Conservation (phyloP, 164 flowering plant genomes). For the Santalum album region DNA sequence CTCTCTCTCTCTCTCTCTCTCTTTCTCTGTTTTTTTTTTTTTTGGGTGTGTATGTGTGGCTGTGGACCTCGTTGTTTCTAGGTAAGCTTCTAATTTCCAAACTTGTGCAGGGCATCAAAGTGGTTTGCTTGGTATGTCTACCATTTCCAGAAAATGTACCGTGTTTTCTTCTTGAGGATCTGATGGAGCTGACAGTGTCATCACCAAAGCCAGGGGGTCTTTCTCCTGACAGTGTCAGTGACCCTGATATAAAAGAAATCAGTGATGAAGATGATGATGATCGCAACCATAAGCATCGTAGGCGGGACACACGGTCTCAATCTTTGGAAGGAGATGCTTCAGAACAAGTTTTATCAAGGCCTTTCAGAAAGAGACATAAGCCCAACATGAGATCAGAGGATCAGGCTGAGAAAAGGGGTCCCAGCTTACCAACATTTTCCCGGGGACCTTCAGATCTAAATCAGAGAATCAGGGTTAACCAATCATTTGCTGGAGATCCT, state of each 20-base stretch:
- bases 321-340: slow-evolving; percentile 53
- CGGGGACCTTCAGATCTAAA: slow-evolving; percentile 30
- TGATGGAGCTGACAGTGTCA: slow-evolving; percentile 42
- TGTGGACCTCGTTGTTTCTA: too few relatives aligned
- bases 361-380: slow-evolving; percentile 50
- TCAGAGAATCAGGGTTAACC: slow-evolving; percentile 44
- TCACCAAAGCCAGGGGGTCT: slow-evolving; percentile 37
- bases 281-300: slow-evolving; percentile 93
- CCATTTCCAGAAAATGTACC: too few relatives aligned
- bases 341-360: slow-evolving; percentile 37
- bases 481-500: slow-evolving; percentile 45
- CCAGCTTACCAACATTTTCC: slow-evolving; percentile 21
- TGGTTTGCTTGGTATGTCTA: too few relatives aligned
- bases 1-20: too few relatives aligned
- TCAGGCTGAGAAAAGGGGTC: slow-evolving; percentile 47
- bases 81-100: too few relatives aligned
- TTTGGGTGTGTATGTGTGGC: too few relatives aligned
- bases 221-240: slow-evolving; percentile 52
- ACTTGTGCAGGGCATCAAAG: too few relatives aligned
- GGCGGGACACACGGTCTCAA: slow-evolving; percentile 56
- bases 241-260: slow-evolving; percentile 75
- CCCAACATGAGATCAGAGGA: slow-evolving; percentile 62
- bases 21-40: too few relatives aligned
- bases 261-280: slow-evolving; percentile 93
- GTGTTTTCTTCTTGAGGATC: slow-evolving; percentile 12